phyloP scores from a whole-genome alignment of 2,329 filamentous ascomycete species.

The Cadophora malorum region DNA sequence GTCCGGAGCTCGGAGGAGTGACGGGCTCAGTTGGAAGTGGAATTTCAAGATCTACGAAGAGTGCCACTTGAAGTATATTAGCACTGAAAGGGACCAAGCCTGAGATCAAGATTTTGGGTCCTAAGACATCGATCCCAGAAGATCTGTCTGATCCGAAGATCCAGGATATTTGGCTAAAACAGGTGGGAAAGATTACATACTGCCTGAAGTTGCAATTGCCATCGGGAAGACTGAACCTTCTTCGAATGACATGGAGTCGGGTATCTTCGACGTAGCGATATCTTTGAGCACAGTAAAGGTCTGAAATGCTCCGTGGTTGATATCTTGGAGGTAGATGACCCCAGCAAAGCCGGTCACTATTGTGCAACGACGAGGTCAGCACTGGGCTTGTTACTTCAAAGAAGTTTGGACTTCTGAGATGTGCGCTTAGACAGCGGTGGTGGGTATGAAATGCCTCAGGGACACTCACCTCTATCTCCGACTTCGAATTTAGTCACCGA shows the following conservation, averaged over 20 bases:
- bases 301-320: constrained; percentile 49
- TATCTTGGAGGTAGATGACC: constrained; percentile 52
- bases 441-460: too few species aligned
- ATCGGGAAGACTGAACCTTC: constrained; percentile 42
- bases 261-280: constrained; percentile 47
- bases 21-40: constrained; percentile 25
- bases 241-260: constrained; percentile 38
- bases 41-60: constrained; percentile 24
- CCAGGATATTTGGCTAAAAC: too few species aligned
- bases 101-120: too few species aligned
- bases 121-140: too few species aligned
- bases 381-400: not conserved
- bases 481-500: constrained; percentile 34
- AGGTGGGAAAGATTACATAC: too few species aligned
- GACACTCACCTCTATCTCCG: constrained; percentile 41
- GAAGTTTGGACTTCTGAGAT: too few species aligned
- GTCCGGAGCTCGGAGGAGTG: constrained; percentile 30
- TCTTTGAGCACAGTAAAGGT: constrained; percentile 51
- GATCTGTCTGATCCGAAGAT: too few species aligned
- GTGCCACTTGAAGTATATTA: constrained; percentile 7
- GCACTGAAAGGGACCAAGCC: too few species aligned
- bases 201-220: constrained; percentile 33
- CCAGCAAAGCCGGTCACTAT: constrained; percentile 50
- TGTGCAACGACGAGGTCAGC: not conserved
- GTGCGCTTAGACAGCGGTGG: too few species aligned